Conservation (phyloP, 352 stramenopile genomes). For the Pythium phragmiticola region DNA sequence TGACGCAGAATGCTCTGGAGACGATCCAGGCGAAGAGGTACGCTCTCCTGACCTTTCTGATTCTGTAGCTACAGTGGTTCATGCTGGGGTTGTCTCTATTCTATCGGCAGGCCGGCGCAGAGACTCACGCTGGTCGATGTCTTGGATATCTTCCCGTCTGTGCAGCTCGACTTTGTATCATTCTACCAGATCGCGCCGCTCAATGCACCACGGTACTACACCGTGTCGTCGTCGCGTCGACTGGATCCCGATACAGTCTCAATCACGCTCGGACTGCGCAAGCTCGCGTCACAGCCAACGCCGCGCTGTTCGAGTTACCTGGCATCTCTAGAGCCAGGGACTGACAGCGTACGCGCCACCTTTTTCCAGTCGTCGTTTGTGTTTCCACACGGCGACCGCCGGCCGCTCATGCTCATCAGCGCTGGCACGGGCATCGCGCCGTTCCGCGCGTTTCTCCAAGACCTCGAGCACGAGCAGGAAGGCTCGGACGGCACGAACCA, state of each 20-base stretch:
- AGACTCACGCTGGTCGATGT: conserved; percentile 61
- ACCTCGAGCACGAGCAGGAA: conserved; percentile 59
- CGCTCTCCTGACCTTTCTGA: neutral
- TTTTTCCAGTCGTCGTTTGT: conserved; percentile 80
- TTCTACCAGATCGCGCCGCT: conserved; percentile 70
- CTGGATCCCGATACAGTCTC: conserved; percentile 54
- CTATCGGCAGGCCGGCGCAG: conserved; percentile 20
- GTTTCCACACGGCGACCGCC: conserved; percentile 57
- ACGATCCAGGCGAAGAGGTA: conserved; percentile 46
- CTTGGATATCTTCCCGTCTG: conserved; percentile 64
- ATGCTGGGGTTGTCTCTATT: neutral
- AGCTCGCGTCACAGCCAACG: conserved; percentile 47
- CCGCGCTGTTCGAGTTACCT: conserved; percentile 80
- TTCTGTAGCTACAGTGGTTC: neutral
- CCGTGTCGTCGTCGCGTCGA: conserved; percentile 74
- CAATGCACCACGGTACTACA: conserved; percentile 80
- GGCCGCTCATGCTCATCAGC: conserved; percentile 74
- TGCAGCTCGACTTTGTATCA: conserved; percentile 55
- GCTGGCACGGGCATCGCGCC: conserved; percentile 79
- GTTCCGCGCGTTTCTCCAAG: conserved; percentile 79
- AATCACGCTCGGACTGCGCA: conserved; percentile 70
- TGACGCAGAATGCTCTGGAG: conserved; percentile 43
- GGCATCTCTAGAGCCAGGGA: conserved; percentile 38
- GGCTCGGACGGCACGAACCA: conserved; percentile 21
- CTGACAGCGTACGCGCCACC: conserved; percentile 49